Evolutionary conservation across 306 rosid species (phyloP), one percentile per base, ranked within the genome.

Genomic region (Cicer pinnatifidum): DNA sequence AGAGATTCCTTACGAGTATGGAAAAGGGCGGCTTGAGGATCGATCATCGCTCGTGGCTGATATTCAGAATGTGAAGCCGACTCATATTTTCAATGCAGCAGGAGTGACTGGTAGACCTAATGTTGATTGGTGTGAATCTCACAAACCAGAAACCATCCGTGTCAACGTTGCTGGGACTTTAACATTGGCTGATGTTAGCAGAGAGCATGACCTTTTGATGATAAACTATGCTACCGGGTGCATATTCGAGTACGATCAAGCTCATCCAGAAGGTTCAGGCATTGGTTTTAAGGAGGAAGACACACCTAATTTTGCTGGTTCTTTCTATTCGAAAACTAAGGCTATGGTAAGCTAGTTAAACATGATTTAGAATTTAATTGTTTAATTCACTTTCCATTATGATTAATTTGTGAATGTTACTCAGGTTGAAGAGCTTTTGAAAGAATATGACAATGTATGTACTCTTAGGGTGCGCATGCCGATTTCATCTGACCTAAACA

Each of bases 401-500:
- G 59, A 16, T 17, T 39, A 15, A 46, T 8, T 43, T 19, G 1
- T 50, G 59, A 45, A 60, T 70, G 62, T 83, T 68, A 58, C 23
- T 69, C 78, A 92, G 97, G 97, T 92, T 58, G 97, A 92, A 79
- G 96, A 92, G 73, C 96, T 92, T 13, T 79, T 92, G 88, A 89
- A 76, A 20, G 97, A 92, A 59, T 92, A 82, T 37, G 93, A 89
- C 87, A 92, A 89, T 65, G 97, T 92, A 58, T 92, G 97, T 93
- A 92, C 93, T 38, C 93, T 92, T 11, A 75, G 97, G 77, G 97
- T 92, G 46, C 86, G 96, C 75, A 92, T 92, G 97, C 96, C 97
- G 7, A 92, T 89, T 68, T 88, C 97, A 53, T 92, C 96, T 5
- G 97, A 92, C 84, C 82, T 92, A 72, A 92, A 80, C 69, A 92